A percentile compares a stretch with the other conserved stretches of the same genome.
Conservation (phyloP, 2,329 filamentous ascomycete species). For the Nemania sp. region DNA sequence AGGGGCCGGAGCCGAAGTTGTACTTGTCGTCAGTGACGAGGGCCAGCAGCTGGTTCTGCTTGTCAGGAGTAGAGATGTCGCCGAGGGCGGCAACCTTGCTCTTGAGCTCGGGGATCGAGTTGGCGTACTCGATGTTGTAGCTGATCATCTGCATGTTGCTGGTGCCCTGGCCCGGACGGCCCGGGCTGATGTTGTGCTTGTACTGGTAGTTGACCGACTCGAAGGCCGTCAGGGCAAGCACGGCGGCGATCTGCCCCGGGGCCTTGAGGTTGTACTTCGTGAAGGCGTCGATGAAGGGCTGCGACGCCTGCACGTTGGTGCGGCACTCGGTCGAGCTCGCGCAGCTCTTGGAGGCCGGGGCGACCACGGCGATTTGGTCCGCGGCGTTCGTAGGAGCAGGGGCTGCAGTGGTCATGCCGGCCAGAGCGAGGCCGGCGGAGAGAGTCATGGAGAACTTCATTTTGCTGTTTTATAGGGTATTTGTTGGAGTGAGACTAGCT, state of each 20-base stretch:
- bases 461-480: constrained; percentile 13
- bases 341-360: constrained; percentile 68
- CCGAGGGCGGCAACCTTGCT: constrained; percentile 44
- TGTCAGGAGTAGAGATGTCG: constrained; percentile 36
- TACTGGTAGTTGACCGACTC: constrained; percentile 78
- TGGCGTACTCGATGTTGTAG: constrained; percentile 63
- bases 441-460: constrained; percentile 49
- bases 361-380: constrained; percentile 62
- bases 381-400: constrained; percentile 45
- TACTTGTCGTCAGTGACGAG: constrained; percentile 62
- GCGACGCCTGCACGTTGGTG: constrained; percentile 71
- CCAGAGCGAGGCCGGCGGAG: constrained; percentile 43
- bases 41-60: constrained; percentile 56
- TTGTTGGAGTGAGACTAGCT: constrained; percentile 40
- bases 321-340: constrained; percentile 69
- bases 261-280: constrained; percentile 65
- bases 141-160: constrained; percentile 64
- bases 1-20: constrained; percentile 66
- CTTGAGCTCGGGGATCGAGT: constrained; percentile 55
- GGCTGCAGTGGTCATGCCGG: constrained; percentile 43
- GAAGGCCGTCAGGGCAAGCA: constrained; percentile 77
- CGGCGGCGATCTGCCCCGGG: constrained; percentile 73
- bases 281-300: constrained; percentile 68
- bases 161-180: constrained; percentile 77
- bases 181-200: constrained; percentile 72